Base-by-base conservation (phyloP, 306 rosid genomes). In the Vigna mungo region DNA sequence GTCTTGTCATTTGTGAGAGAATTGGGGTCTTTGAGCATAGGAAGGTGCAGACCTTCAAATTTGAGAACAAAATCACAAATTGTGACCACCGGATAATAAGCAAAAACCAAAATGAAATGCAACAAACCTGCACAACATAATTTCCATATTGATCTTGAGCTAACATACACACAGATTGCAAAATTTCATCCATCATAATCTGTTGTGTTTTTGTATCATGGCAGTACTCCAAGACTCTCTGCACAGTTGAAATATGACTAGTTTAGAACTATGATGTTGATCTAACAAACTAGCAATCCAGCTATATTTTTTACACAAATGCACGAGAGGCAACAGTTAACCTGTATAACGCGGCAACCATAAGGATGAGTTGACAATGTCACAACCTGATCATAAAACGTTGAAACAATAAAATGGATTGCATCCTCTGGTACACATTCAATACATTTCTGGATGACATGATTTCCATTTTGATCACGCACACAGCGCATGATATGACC, bases 291-390 rank as follows among this genome's bases (percentile, higher is more conserved):
- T 68, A 39, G 18, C 32, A 46, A 68, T 47, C 48, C 39, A 72
- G 71, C 9, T 44, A 68, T 46, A 55, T 66, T 21, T 20, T 41
- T 60, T 34, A 73, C 62, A 73, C 52, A 51, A 67, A 77, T n/a
- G 41, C 34, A 70, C 51, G 55, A 52, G 53, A 73, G 14, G 63
- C n/a, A 18, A 23, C 14, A 51, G 36, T 69, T 27, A 30, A 92
- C 98, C 97, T 95, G 98, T 80, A 95, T 90, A 75, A 94, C 98
- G 23, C 97, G 98, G 75, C 98, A 94, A 54, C 98, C 97, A 76
- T 92, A 92, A 14, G 98, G 98, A 81, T 94, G 98, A 78, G 97
- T 90, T 68, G 98, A 94, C 76, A 94, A 91, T 34, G 86, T 83
- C 80, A 94, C 95, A 41, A 94, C 97, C 85, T 92, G 97, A 71